Conservation (phyloP, 169 alveolate genomes). For the Babesia gibsoni region DNA sequence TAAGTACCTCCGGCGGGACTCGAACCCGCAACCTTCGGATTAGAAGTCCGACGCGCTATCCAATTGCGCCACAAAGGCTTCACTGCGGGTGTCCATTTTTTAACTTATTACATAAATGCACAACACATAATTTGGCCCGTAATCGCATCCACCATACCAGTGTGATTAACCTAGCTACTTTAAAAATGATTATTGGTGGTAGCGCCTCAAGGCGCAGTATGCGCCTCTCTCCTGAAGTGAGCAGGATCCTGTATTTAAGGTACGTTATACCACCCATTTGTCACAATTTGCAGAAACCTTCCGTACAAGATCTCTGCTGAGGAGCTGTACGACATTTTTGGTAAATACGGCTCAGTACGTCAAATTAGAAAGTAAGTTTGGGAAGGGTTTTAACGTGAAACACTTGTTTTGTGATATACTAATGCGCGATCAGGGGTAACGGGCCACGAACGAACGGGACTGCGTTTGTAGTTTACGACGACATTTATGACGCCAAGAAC, state of each 20-base stretch:
- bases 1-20: slow-evolving; percentile 87
- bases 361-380: slow-evolving; percentile 91
- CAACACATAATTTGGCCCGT: background rate
- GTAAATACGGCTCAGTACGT: slow-evolving; percentile 97
- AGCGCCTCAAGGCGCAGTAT: slow-evolving; percentile 57
- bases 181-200: slow-evolving; percentile 43
- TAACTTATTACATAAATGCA: background rate
- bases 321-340: slow-evolving; percentile 97
- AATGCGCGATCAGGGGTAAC: slow-evolving; percentile 74
- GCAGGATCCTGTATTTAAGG: slow-evolving; percentile 65
- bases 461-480: slow-evolving; percentile 97
- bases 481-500: slow-evolving; percentile 96
- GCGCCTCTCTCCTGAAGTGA: slow-evolving; percentile 67
- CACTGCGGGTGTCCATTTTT: background rate
- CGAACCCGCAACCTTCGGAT: slow-evolving; percentile 94
- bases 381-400: too few species aligned
- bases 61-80: slow-evolving; percentile 88
- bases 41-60: slow-evolving; percentile 94
- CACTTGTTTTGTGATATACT: slow-evolving; percentile 13
- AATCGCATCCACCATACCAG: background rate
- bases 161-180: background rate
- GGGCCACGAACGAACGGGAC: slow-evolving; percentile 91
- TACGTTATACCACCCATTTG: background rate
- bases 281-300: slow-evolving; percentile 68
- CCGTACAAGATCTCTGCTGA: slow-evolving; percentile 89